Base-by-base conservation (phyloP, 169 alveolate species). In the Plasmodium ovale region DNA sequence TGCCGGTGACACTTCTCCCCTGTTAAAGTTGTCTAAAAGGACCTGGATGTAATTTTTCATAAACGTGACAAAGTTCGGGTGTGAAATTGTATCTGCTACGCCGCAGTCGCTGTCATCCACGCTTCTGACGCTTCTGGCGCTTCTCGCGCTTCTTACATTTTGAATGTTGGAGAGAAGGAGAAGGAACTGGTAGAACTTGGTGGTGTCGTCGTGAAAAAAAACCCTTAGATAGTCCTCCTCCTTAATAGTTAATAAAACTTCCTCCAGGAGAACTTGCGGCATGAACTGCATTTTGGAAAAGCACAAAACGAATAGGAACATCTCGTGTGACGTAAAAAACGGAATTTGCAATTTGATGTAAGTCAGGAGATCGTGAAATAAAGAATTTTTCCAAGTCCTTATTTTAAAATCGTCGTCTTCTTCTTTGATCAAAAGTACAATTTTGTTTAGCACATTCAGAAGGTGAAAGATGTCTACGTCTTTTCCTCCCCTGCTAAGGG, bases 221-320 rank as follows among this genome's bases (percentile, higher is more conserved):
- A 29, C 31, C 25, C 16, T 23, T 44, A 84, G 27, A 60, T 27
- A 84, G 10, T 16, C 1, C 7, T 68, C 56, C 29, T 84, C 91
- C 31, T 67, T 56, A 33, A 47, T 31, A 14, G 25, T 56, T 23
- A 53, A 7, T n/a, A 84, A n/a, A 2, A 68, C 21, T 68, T 67
- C 73, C 23, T 84, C 39, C 7, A 84, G 14, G 25, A 84, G 44
- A 27, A 68, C 49, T 59, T 84, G 91, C 1, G 91, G 91, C 62
- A 84, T 68, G 59, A 84, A 84, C 35, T 84, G 87, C 37, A 67
- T 84, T 68, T 84, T 84, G 1, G 91, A 84, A 47, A 84, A 84
- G 3, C 91, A 84, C 27, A 84, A 84, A 27, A 44, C 85, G 31
- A 84, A 84, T 29, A 84, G 47, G 42, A 84, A 84, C 71, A 84